These are phyloP conservation scores for Penicillium sp. DNA, from an alignment of 2,329 filamentous ascomycete species.

Conservation along the genomic window DNA sequence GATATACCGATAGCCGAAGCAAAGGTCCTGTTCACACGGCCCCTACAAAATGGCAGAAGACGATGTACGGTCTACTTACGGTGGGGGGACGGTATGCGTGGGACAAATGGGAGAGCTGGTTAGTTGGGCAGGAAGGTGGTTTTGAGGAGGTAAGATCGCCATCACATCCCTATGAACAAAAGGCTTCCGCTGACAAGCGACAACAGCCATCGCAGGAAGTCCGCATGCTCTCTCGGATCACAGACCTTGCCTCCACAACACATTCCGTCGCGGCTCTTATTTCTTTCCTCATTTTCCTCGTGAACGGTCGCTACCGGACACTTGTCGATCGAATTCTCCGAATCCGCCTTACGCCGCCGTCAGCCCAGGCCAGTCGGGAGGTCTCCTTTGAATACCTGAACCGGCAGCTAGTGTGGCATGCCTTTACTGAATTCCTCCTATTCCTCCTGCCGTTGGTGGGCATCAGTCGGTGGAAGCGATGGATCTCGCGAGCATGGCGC, in stretches of 20 bases:
- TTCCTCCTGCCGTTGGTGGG: constrained; percentile 96
- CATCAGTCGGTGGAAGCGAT: constrained; percentile 85
- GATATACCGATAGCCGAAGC: constrained; percentile 76
- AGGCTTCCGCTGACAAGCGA: constrained; percentile 11
- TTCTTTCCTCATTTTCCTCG: constrained; percentile 85
- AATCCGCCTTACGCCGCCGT: constrained; percentile 78
- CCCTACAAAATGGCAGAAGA: constrained; percentile 78
- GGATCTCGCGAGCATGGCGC: constrained; percentile 81
- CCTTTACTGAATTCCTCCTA: constrained; percentile 97
- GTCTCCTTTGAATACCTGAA: constrained; percentile 98
- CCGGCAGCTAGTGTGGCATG: constrained; percentile 96
- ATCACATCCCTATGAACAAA: constrained; percentile 1
- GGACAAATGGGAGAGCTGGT: constrained; percentile 85
- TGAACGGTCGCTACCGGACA: constrained; percentile 86
- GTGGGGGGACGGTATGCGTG: constrained; percentile 85
- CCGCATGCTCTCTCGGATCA: constrained; percentile 59
- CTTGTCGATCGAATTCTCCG: constrained; percentile 77
- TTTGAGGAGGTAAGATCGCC: constrained; percentile 50
- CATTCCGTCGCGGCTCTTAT: constrained; percentile 76
- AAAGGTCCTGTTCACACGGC: constrained; percentile 56
- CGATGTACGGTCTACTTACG: constrained; percentile 74
- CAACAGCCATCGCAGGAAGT: constrained; percentile 45
- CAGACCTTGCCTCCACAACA: constrained; percentile 61
- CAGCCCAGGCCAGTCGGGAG: constrained; percentile 78
- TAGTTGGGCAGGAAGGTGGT: constrained; percentile 69